Evolutionary conservation across 306 rosid species (phyloP).

Genomic region (Psophocarpus tetragonolobus): DNA sequence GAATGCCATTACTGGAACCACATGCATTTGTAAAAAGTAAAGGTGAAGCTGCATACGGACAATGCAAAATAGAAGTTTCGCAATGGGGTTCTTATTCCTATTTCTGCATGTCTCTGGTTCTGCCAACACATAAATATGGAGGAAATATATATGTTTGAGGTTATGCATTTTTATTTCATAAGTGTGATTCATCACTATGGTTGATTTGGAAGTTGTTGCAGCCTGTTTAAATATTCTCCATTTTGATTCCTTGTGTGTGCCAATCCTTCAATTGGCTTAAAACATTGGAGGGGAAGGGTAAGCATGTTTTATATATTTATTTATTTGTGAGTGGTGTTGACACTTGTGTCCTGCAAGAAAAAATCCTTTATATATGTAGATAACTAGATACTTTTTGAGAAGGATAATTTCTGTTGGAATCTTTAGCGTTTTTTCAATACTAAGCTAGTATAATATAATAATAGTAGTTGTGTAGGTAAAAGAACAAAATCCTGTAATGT

Average conservation of each 20-base stretch:
- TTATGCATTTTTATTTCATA: constrained; percentile 12
- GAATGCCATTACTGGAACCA: constrained; percentile 18
- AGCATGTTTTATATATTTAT: background rate
- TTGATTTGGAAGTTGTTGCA: background rate
- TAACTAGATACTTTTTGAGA: background rate
- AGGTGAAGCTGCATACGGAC: background rate
- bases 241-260: background rate
- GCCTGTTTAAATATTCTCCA: constrained; percentile 14
- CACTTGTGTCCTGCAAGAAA: background rate
- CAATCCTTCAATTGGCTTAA: background rate
- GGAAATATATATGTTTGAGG: constrained; percentile 1
- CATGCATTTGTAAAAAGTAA: background rate
- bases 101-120: constrained; percentile 23
- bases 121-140: background rate
- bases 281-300: background rate
- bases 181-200: background rate
- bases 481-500: background rate
- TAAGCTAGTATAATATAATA: constrained; percentile 3
- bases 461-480: background rate
- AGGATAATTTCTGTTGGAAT: constrained; percentile 12
- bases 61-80: constrained; percentile 10
- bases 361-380: constrained; percentile 4
- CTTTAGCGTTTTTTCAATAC: background rate
- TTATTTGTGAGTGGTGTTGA: constrained; percentile 3
- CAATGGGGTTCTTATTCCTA: constrained; percentile 2